phyloP scores from a whole-genome alignment of 2,329 filamentous ascomycete genomes.

The Pezicula carpinea region DNA sequence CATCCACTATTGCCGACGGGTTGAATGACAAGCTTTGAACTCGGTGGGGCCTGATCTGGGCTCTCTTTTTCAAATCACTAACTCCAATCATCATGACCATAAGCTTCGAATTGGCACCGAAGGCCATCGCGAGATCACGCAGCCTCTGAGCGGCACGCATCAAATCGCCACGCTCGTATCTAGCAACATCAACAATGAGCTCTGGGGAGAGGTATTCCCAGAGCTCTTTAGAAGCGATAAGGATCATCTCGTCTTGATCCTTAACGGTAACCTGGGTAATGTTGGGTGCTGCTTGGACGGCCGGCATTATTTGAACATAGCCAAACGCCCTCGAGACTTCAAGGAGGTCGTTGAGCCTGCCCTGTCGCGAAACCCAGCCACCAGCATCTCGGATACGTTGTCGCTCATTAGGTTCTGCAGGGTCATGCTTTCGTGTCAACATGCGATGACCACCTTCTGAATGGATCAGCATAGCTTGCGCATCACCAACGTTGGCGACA shows the following conservation, averaged over 20 bases:
- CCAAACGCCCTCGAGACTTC: conserved; percentile 94
- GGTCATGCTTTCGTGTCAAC: conserved; percentile 88
- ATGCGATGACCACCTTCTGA: conserved; percentile 79
- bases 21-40: conserved; percentile 78
- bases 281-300: conserved; percentile 86
- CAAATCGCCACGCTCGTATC: conserved; percentile 79
- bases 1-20: conserved; percentile 68
- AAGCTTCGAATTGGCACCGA: conserved; percentile 88
- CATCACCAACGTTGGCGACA: conserved; percentile 92
- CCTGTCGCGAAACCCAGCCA: conserved; percentile 92
- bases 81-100: conserved; percentile 99
- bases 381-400: conserved; percentile 90
- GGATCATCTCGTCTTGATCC: conserved; percentile 88
- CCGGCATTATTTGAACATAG: conserved; percentile 87
- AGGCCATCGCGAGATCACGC: conserved; percentile 90
- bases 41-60: conserved; percentile 64
- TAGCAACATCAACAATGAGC: conserved; percentile 85
- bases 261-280: conserved; percentile 73
- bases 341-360: conserved; percentile 85
- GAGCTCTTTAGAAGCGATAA: conserved; percentile 85
- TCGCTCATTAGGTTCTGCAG: conserved; percentile 78
- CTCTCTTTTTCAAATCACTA: conserved; percentile 80
- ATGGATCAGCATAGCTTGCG: conserved; percentile 90
- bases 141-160: conserved; percentile 96
- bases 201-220: conserved; percentile 94